These are phyloP conservation scores for Aspergillus bridgeri DNA, from an alignment of 495 filamentous ascomycete genomes.

Conservation along the genomic window DNA sequence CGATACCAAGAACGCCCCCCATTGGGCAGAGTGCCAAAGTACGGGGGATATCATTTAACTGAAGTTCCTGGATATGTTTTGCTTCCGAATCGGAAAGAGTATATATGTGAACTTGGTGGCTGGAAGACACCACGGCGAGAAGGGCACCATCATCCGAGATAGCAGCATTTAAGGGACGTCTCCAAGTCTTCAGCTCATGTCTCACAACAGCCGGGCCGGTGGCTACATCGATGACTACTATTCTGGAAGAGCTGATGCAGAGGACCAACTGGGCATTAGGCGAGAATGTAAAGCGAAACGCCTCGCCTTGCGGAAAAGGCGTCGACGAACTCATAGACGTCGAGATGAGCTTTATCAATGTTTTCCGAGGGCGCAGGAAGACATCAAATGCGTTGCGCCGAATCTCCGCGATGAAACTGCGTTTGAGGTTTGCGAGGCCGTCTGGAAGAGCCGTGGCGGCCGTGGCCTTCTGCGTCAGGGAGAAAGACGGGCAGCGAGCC, in stretches of 20 bases:
- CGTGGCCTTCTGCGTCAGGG: slow-evolving; percentile 48
- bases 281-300: slow-evolving; percentile 79
- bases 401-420: slow-evolving; percentile 64
- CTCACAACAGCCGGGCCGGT: slow-evolving; percentile 56
- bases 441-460: slow-evolving; percentile 45
- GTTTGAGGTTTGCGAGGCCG: slow-evolving; percentile 58
- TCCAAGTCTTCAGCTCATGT: slow-evolving; percentile 74
- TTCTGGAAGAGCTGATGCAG: slow-evolving; percentile 82
- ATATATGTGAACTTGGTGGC: slow-evolving; percentile 81
- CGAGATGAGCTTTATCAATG: slow-evolving; percentile 73
- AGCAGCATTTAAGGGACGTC: slow-evolving; percentile 72
- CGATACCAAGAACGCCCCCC: slow-evolving; percentile 78
- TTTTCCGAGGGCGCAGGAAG: slow-evolving; percentile 66
- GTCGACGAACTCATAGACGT: slow-evolving; percentile 80
- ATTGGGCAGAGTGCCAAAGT: slow-evolving; percentile 77
- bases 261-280: slow-evolving; percentile 69
- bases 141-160: slow-evolving; percentile 75
- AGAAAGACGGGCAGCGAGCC: slow-evolving; percentile 64
- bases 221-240: slow-evolving; percentile 70
- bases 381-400: slow-evolving; percentile 79
- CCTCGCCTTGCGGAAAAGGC: slow-evolving; percentile 75
- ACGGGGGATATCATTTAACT: slow-evolving; percentile 71
- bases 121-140: slow-evolving; percentile 75
- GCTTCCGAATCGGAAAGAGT: slow-evolving; percentile 59
- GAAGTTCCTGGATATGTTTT: slow-evolving; percentile 63